phyloP scores from a whole-genome alignment of 2,329 filamentous ascomycete genomes.

The Botrytis deweyae region DNA sequence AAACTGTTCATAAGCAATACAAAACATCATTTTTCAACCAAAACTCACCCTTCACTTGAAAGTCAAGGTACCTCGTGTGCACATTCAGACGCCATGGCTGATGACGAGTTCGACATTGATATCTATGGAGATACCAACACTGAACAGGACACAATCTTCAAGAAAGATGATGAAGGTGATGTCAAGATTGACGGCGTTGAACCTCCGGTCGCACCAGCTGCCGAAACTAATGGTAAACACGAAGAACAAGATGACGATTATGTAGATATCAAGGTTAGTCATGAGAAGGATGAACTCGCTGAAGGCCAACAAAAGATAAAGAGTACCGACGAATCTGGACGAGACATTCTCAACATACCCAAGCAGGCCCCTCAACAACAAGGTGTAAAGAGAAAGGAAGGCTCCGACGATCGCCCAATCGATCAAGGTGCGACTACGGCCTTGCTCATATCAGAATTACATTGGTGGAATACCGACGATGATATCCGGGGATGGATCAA shows the following conservation, averaged over 20 bases:
- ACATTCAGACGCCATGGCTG: constrained; percentile 52
- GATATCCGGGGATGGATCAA: constrained; percentile 86
- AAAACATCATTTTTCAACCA: constrained; percentile 31
- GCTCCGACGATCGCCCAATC: constrained; percentile 57
- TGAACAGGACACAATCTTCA: constrained; percentile 44
- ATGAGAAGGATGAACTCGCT: constrained; percentile 36
- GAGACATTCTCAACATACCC: constrained; percentile 40
- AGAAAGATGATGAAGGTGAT: constrained; percentile 41
- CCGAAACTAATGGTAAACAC: constrained; percentile 32
- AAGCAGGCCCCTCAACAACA: constrained; percentile 48
- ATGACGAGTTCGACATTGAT: constrained; percentile 71
- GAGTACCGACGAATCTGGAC: constrained; percentile 43
- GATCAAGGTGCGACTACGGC: constrained; percentile 65
- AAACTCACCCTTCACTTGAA: neutral
- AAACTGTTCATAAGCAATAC: constrained; percentile 31
- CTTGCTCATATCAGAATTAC: constrained; percentile 82
- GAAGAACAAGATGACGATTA: constrained; percentile 45
- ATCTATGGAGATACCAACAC: constrained; percentile 63
- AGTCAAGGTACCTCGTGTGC: constrained; percentile 19
- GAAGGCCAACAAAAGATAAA: constrained; percentile 45
- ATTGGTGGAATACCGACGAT: constrained; percentile 97
- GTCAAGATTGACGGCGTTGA: constrained; percentile 42
- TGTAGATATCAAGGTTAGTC: constrained; percentile 45
- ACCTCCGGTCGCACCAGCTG: constrained; percentile 28
- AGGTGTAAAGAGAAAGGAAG: constrained; percentile 61